Base-by-base conservation (phyloP, 257 asterid genomes). In the Capsicum pubescens region DNA sequence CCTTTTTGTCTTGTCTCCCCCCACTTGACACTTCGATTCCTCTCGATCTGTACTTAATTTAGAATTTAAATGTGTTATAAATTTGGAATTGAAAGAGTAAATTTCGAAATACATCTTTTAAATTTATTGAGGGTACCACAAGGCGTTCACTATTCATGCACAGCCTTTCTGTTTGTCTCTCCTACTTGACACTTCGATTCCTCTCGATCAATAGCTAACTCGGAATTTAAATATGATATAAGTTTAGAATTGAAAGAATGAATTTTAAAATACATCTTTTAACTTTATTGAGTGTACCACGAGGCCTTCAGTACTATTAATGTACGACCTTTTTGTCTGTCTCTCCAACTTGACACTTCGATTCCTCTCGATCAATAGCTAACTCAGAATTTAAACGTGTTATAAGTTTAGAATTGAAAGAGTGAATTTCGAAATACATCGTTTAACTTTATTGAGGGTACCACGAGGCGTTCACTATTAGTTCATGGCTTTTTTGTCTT, bases 291-390 rank as follows among this genome's bases (percentile, higher is more conserved):
- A 17, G 80, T 4, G 56, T 66, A 69, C 61, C 61, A 79, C 50
- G 54, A 48, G 52, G 79, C 32, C 17, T 80, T 71, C 68, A n/a
- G n/a, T n/a, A 66, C n/a, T 79, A 71, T 80, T 80, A 64, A 26
- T 26, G 32, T 68, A 84, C 76, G 58, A 63, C 10, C 10, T 9
- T 32, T 19, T 16, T 82, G 26, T 82, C 59, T 2, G 61, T 55
- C 9, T 48, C 72, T 78, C 80, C 83, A 0, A 59, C 2, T 55
- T 21, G 77, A 69, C 1, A 4, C 76, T 42, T 2, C 9, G 8
- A 15, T 61, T 36, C 13, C 14, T 15, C 44, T 36, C 13, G 1
- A 15, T 7, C 8, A 16, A 2, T 16, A 3, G 4, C 0, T 14
- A 61, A 61, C 10, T 21, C 13, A 16, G 8, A 0, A 9, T 61